phyloP scores from a whole-genome alignment of 140 eudicot genomes.

The Oenanthe javanica region DNA sequence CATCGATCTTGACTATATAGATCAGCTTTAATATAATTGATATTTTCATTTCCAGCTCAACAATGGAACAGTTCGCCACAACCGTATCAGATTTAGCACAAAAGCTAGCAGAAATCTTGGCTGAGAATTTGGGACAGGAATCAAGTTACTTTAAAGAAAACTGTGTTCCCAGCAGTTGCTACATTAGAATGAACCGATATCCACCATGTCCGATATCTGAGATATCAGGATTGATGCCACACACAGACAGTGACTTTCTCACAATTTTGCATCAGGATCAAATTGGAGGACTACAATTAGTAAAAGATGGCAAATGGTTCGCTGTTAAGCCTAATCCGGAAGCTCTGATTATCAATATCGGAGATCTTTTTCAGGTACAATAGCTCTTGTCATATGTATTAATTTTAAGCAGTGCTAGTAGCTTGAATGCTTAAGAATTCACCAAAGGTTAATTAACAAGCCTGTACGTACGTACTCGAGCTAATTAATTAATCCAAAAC shows the following conservation, averaged over 20 bases:
- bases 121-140: slow-evolving; percentile 46
- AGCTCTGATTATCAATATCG: slow-evolving; percentile 77
- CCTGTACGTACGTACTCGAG: no score
- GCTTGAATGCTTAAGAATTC: no score
- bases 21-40: no score
- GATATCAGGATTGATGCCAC: slow-evolving; percentile 70
- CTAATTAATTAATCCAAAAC: no score
- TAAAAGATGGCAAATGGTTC: slow-evolving; percentile 86
- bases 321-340: slow-evolving; percentile 74
- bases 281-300: slow-evolving; percentile 74
- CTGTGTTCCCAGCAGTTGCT: slow-evolving; percentile 63
- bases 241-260: slow-evolving; percentile 88
- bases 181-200: slow-evolving; percentile 71
- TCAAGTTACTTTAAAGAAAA: slow-evolving; percentile 35
- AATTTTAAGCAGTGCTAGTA: no score
- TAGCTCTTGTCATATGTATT: background rate
- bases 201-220: slow-evolving; percentile 61
- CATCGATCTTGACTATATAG: no score
- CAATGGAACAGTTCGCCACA: slow-evolving; percentile 59
- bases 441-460: no score
- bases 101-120: slow-evolving; percentile 57
- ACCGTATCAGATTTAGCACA: slow-evolving; percentile 48
- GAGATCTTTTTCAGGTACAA: slow-evolving; percentile 80
- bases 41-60: slow-evolving; percentile 30
- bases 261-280: slow-evolving; percentile 77